Evolutionary conservation across 129 eudicot genomes (phyloP), one percentile per base, ranked within the genome.

Genomic region (Escallonia rubra): DNA sequence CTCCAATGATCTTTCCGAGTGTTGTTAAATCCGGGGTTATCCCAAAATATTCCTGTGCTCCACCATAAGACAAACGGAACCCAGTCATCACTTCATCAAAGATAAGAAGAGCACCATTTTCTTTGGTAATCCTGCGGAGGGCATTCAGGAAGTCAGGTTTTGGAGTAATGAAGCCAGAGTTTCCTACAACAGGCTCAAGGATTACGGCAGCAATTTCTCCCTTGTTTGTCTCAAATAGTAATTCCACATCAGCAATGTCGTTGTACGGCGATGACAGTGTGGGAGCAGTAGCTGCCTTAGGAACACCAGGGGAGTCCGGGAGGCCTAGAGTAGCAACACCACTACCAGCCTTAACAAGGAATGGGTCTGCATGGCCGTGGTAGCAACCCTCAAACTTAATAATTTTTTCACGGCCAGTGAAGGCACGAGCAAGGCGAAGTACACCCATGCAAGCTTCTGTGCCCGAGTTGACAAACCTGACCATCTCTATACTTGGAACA

Each of bases 61-160:
- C 98, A 68, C 98, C 96, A 16, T 86, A 92, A 43, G 95, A 73
- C 74, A 91, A 58, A 14, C 96, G 85, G 72, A 88, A 91, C 39
- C 98, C 95, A 2, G 95, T 91, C 98, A 88, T 91, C 41, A 91
- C 96, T 67, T 91, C 95, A 41, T 91, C 98, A 46, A 91, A 91
- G 15, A 88, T 80, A 15, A 91, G 74, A 3, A 91, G 91, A 14
- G 95, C 54, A 8, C 64, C 82, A 39, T 94, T 85, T 34, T 80
- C 85, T 72, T 85, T 85, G 4, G 96, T 89, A 53, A 89, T 68
- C 61, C 68, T 66, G 8, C 84, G 85, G 13, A 94, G 72, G 71
- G 75, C 71, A 10, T 68, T 79, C 13, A 93, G 60, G 51, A 93
- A 93, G 57, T 87, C 96, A 10, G 88, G 81, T 49, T 61, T 82